Conservation (phyloP, 1,139 yeast species). For the Yamadazyma siamensis region DNA sequence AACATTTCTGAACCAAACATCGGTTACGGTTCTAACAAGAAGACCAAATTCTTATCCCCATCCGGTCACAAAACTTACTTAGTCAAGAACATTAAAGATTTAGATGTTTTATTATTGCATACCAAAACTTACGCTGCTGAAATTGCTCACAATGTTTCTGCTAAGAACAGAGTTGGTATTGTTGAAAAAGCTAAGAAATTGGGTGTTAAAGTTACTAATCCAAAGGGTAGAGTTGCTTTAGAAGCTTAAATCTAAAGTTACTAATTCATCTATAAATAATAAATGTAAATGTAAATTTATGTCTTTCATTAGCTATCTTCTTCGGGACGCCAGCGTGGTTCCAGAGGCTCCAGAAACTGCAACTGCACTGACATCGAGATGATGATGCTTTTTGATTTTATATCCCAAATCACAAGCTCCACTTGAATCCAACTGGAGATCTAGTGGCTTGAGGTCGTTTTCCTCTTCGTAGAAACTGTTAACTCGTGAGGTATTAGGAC, state of each 20-base stretch:
- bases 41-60: slow-evolving; percentile 93
- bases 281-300: slow-evolving; percentile 11
- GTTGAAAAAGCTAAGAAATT: slow-evolving; percentile 97
- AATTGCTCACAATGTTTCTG: slow-evolving; percentile 97
- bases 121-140: slow-evolving; percentile 99
- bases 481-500: slow-evolving; percentile 1
- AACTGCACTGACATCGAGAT: slow-evolving; percentile 36
- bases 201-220: slow-evolving; percentile 99
- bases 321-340: slow-evolving; percentile 16
- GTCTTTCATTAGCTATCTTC: slow-evolving; percentile 7
- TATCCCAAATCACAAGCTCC: slow-evolving; percentile 46
- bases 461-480: slow-evolving; percentile 9
- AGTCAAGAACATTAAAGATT: slow-evolving; percentile 89
- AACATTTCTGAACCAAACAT: slow-evolving; percentile 98
- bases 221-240: slow-evolving; percentile 97
- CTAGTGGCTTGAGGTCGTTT: slow-evolving; percentile 9
- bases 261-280: slow-evolving; percentile 7
- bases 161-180: slow-evolving; percentile 96
- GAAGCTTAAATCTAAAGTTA: slow-evolving; percentile 68
- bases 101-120: slow-evolving; percentile 95
- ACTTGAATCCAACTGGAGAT: slow-evolving; percentile 24
- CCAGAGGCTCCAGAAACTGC: slow-evolving; percentile 22
- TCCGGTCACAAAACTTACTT: slow-evolving; percentile 98
- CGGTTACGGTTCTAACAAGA: slow-evolving; percentile 99
- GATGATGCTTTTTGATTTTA: slow-evolving; percentile 43